Evolutionary conservation across 768 basidiomycete genomes (phyloP).

Genomic region (Serendipita sp.): DNA sequence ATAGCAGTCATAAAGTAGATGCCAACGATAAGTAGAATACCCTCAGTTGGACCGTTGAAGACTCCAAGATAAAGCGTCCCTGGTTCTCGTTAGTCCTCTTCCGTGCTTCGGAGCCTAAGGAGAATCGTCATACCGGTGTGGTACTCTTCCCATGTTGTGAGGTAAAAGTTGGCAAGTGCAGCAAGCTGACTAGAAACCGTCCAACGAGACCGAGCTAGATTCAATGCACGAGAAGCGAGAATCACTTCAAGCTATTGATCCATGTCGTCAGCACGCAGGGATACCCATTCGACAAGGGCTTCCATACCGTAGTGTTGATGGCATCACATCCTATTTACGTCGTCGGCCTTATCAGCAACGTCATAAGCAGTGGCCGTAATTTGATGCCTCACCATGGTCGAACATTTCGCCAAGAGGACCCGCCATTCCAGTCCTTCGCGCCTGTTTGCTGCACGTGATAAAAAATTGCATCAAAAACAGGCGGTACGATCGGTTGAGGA

Average conservation of each 20-base stretch:
- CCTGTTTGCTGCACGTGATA: conserved; percentile 58
- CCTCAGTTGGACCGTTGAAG: conserved; percentile 94
- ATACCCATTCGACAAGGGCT: neutral
- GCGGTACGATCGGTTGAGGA: conserved; percentile 1
- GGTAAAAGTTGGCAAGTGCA: conserved; percentile 62
- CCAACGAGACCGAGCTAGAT: conserved; percentile 94
- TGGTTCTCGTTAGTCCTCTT: conserved; percentile 15
- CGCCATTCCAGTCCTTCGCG: conserved; percentile 90
- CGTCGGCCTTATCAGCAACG: neutral
- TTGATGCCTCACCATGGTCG: conserved; percentile 59
- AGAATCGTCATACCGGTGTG: conserved; percentile 52
- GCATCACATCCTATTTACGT: conserved; percentile 61
- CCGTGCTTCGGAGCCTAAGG: neutral
- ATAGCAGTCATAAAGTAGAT: conserved; percentile 70
- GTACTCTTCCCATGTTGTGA: conserved; percentile 76
- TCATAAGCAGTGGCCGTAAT: neutral
- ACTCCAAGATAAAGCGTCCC: conserved; percentile 82
- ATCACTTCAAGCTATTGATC: conserved; percentile 86
- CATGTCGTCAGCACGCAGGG: neutral
- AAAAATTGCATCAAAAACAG: neutral
- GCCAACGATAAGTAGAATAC: conserved; percentile 68
- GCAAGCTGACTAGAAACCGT: conserved; percentile 76
- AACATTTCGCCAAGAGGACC: conserved; percentile 96
- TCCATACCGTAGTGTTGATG: conserved; percentile 74
- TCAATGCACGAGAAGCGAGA: conserved; percentile 68